Percentiles rank a stretch among this genome's conserved stretches.
phyloP scores from a whole-genome alignment of 2,329 filamentous ascomycete species.

The Diaporthe sp. region DNA sequence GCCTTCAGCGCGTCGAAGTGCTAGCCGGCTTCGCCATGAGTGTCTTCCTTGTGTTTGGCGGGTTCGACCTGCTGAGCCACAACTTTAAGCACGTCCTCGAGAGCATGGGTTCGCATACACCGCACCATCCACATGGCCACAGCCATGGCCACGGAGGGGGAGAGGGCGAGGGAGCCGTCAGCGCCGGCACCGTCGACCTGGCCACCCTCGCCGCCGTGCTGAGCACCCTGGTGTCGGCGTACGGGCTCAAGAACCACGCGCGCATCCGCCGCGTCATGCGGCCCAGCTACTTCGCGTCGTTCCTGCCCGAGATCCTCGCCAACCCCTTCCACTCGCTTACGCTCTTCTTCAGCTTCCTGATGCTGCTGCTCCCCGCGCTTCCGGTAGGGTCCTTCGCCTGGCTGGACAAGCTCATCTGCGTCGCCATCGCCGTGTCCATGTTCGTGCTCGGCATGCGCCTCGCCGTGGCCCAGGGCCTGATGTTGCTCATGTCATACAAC shows the following conservation, averaged over 20 bases:
- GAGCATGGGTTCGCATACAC: constrained; percentile 74
- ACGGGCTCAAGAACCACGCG: constrained; percentile 89
- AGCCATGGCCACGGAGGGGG: constrained; percentile 52
- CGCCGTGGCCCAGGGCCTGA: constrained; percentile 87
- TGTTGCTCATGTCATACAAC: constrained; percentile 93
- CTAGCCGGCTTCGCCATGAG: constrained; percentile 96
- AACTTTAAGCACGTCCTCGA: constrained; percentile 95
- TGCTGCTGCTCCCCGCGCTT: constrained; percentile 83
- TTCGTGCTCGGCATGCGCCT: constrained; percentile 87
- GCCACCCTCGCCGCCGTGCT: constrained; percentile 85
- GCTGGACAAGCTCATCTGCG: constrained; percentile 86
- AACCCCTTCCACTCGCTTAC: constrained; percentile 98
- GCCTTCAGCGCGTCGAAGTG: constrained; percentile 91
- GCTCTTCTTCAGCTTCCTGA: constrained; percentile 83
- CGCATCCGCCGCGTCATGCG: constrained; percentile 94
- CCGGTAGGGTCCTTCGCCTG: constrained; percentile 85
- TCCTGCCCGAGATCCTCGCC: constrained; percentile 88
- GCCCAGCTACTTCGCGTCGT: constrained; percentile 76
- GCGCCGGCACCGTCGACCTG: constrained; percentile 83
- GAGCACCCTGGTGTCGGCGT: constrained; percentile 87
- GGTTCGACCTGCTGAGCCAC: constrained; percentile 94
- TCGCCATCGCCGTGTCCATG: constrained; percentile 88
- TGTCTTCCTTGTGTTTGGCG: constrained; percentile 96
- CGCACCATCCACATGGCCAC: constrained; percentile 79
- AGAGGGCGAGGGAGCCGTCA: constrained; percentile 60